phyloP scores from a whole-genome alignment of 495 filamentous ascomycete species.

The Neurospora tetraspora region DNA sequence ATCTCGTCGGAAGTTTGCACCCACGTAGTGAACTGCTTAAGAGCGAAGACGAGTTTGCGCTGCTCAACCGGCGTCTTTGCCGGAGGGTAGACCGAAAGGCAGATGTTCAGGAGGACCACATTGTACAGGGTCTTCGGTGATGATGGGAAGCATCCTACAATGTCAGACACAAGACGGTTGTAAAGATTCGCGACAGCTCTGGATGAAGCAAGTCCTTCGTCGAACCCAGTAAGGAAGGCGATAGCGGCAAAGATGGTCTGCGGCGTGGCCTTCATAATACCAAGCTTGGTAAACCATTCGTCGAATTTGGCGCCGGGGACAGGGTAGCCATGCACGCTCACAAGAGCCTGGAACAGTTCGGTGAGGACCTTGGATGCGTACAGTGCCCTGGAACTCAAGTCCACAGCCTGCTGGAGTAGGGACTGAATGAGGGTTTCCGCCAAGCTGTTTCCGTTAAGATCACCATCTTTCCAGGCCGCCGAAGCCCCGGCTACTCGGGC shows the following conservation, averaged over 20 bases:
- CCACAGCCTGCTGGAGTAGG: constrained; percentile 24
- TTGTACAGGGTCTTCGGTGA: constrained; percentile 28
- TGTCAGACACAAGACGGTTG: constrained; percentile 45
- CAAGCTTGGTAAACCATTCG: constrained; percentile 28
- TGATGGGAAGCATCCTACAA: constrained; percentile 30
- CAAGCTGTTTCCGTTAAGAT: constrained; percentile 15
- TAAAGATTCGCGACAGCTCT: constrained; percentile 36
- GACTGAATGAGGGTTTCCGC: constrained; percentile 26
- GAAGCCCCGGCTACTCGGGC: constrained; percentile 31
- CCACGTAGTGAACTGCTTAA: constrained; percentile 68
- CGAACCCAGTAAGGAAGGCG: constrained; percentile 45
- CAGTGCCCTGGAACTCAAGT: constrained; percentile 26
- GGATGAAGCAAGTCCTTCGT: constrained; percentile 34
- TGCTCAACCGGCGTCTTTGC: constrained; percentile 51
- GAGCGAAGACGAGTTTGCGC: constrained; percentile 71
- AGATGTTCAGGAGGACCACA: constrained; percentile 36
- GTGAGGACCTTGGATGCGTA: constrained; percentile 41
- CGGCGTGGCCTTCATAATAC: constrained; percentile 28
- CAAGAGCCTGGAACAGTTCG: constrained; percentile 28
- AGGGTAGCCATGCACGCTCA: constrained; percentile 27
- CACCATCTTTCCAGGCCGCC: constrained; percentile 21
- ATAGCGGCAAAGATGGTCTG: constrained; percentile 36
- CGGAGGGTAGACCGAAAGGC: constrained; percentile 32
- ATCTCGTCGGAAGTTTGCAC: constrained; percentile 43
- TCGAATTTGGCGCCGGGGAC: constrained; percentile 20